Percentiles rank a stretch among this genome's conserved stretches.
Evolutionary conservation across 2,329 filamentous ascomycete species (phyloP).

Genomic region (Alternaria triticimaculans): DNA sequence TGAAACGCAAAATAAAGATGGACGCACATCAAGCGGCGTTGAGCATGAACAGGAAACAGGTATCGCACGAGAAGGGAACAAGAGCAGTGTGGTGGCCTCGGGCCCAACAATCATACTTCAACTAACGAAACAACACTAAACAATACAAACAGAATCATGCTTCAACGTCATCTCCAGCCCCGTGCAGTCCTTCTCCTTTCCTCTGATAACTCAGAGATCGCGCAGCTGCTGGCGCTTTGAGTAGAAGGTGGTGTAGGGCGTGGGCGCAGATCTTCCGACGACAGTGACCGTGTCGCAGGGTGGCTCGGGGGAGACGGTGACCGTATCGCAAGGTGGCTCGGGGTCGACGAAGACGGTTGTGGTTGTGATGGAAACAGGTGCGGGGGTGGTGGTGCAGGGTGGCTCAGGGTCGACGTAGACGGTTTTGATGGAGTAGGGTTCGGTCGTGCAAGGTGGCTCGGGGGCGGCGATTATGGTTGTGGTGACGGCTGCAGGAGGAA

Average conservation of each 20-base stretch:
- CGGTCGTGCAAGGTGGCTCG: not conserved
- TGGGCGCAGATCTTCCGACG: not conserved
- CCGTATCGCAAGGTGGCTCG: not conserved
- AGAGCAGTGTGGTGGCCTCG: slow-evolving; percentile 7
- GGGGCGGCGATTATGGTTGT: not conserved
- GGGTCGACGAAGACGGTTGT: not conserved
- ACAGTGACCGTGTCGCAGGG: not conserved
- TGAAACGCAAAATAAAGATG: no score
- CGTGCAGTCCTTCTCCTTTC: not conserved
- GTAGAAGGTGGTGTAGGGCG: not conserved
- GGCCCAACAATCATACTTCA: slow-evolving; percentile 16
- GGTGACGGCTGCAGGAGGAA: not conserved
- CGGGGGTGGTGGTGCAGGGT: not conserved
- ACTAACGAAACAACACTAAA: not conserved
- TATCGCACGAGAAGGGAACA: no score
- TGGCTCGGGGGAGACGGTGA: not conserved
- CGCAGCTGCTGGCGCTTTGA: not conserved
- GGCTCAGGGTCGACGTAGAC: not conserved
- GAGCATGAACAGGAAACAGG: no score
- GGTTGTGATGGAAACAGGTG: not conserved
- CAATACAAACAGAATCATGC: not conserved
- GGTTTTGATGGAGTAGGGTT: not conserved
- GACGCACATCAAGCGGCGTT: no score
- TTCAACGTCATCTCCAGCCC: not conserved
- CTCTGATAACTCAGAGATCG: not conserved